A percentile compares a stretch with the other conserved stretches of the same genome.
phyloP scores from a whole-genome alignment of 805 yeast genomes.

The Ogataea salicorniae region DNA sequence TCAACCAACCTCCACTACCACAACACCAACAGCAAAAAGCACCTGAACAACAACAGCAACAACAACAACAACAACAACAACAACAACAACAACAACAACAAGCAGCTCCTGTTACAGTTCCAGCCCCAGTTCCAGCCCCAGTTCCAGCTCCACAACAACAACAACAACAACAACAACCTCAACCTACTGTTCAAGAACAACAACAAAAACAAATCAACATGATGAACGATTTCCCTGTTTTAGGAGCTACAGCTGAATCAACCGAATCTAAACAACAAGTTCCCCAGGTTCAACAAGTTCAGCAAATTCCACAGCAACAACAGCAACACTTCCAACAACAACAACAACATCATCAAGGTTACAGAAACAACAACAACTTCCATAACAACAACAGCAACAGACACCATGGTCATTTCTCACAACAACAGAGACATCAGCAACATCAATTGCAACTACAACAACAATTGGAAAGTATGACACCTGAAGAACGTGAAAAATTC shows the following conservation, averaged over 20 bases:
- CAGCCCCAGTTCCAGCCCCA: constrained; percentile 13
- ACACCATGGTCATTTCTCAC: constrained; percentile 5
- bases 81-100: constrained; percentile 18
- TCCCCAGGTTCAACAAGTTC: no score
- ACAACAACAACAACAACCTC: constrained; percentile 12
- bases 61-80: constrained; percentile 17
- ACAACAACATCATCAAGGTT: constrained; percentile 4
- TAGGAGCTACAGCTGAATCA: constrained; percentile 5
- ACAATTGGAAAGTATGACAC: constrained; percentile 44
- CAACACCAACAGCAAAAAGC: constrained; percentile 8
- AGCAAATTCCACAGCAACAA: constrained; percentile 6
- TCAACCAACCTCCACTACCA: constrained; percentile 8
- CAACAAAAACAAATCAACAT: constrained; percentile 18
- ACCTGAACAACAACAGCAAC: constrained; percentile 13
- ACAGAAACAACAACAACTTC: constrained; percentile 2
- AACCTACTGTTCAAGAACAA: constrained; percentile 10
- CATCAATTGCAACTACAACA: constrained; percentile 27
- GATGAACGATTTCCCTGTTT: constrained; percentile 14
- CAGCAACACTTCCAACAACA: constrained; percentile 7
- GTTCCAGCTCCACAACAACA: constrained; percentile 17
- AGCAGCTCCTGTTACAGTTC: constrained; percentile 14
- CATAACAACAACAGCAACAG: constrained; percentile 5
- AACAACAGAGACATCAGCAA: constrained; percentile 20
- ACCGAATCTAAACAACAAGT: constrained; percentile 3
- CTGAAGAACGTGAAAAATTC: constrained; percentile 67